phyloP scores from a whole-genome alignment of 2,329 filamentous ascomycete species.

The Fusarium nematophilum region DNA sequence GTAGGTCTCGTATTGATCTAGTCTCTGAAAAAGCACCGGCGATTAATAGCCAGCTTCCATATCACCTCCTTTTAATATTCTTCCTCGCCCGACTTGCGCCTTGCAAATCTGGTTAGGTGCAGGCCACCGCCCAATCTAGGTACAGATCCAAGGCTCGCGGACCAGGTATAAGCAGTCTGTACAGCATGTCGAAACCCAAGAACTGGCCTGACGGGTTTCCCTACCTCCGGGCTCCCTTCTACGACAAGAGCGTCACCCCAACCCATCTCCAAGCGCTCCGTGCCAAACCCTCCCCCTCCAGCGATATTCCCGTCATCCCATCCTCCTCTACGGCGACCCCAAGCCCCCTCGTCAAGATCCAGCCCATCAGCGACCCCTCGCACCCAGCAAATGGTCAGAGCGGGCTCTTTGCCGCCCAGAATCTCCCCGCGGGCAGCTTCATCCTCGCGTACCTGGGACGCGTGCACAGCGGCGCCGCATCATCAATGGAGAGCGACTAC shows the following conservation, averaged over 20 bases:
- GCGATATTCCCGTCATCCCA: slow-evolving; percentile 39
- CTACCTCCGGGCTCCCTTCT: slow-evolving; percentile 64
- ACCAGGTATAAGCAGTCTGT: too few relatives aligned
- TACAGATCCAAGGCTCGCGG: too few relatives aligned
- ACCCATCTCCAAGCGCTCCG: slow-evolving; percentile 55
- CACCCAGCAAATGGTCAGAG: slow-evolving; percentile 70
- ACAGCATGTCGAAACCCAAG: slow-evolving; percentile 56
- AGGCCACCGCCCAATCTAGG: too few relatives aligned
- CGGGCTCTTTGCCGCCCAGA: slow-evolving; percentile 69
- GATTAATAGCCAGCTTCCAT: too few relatives aligned
- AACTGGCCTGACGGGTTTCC: slow-evolving; percentile 68
- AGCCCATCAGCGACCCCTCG: slow-evolving; percentile 58
- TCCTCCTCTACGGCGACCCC: slow-evolving; percentile 55
- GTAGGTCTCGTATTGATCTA: too few relatives aligned
- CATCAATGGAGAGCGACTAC: slow-evolving; percentile 61
- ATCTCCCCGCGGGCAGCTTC: slow-evolving; percentile 65
- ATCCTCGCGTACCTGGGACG: slow-evolving; percentile 72
- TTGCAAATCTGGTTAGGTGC: too few relatives aligned
- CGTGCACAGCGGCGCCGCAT: slow-evolving; percentile 58
- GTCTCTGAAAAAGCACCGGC: too few relatives aligned
- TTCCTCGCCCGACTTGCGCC: too few relatives aligned
- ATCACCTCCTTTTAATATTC: too few relatives aligned
- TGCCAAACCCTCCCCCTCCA: slow-evolving; percentile 39
- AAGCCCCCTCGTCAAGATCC: slow-evolving; percentile 64
- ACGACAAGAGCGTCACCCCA: slow-evolving; percentile 58